Evolutionary conservation across 169 alveolate species (phyloP).

Genomic region (Babesia caballi): DNA sequence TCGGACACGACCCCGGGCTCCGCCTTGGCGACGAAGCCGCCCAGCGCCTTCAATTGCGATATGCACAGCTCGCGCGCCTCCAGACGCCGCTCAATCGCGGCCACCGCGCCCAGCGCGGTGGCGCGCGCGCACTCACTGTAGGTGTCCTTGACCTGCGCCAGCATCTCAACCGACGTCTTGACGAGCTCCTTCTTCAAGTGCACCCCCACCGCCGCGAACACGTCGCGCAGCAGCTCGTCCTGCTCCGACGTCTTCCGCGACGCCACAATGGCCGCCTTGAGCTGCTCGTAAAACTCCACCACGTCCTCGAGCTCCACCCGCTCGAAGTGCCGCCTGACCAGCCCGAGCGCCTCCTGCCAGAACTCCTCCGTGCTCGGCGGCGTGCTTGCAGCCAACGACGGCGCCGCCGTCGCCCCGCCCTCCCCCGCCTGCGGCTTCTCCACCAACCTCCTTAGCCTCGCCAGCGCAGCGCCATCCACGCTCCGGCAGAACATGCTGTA

Average conservation of each 20-base stretch:
- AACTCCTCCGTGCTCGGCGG: not conserved
- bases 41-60: constrained; percentile 8
- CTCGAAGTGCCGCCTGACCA: constrained; percentile 6
- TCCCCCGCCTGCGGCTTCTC: not conserved
- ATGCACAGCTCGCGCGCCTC: constrained; percentile 7
- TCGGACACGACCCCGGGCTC: not conserved
- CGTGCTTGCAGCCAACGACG: not conserved
- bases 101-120: not conserved
- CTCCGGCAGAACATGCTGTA: constrained; percentile 12
- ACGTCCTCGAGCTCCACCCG: constrained; percentile 10
- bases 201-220: not conserved
- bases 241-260: not conserved
- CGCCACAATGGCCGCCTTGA: not conserved
- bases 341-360: constrained; percentile 1
- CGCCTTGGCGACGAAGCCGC: not conserved
- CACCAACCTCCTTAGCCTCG: not conserved
- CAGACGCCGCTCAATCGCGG: constrained; percentile 11
- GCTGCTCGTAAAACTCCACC: not conserved
- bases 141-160: not conserved
- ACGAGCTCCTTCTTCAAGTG: not conserved
- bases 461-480: not conserved
- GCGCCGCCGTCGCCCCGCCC: not conserved
- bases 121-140: not conserved
- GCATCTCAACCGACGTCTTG: not conserved
- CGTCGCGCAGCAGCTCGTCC: not conserved